These are phyloP conservation scores for Liriodendron chinense DNA, from an alignment of 164 flowering plant species.

Conservation along the genomic window DNA sequence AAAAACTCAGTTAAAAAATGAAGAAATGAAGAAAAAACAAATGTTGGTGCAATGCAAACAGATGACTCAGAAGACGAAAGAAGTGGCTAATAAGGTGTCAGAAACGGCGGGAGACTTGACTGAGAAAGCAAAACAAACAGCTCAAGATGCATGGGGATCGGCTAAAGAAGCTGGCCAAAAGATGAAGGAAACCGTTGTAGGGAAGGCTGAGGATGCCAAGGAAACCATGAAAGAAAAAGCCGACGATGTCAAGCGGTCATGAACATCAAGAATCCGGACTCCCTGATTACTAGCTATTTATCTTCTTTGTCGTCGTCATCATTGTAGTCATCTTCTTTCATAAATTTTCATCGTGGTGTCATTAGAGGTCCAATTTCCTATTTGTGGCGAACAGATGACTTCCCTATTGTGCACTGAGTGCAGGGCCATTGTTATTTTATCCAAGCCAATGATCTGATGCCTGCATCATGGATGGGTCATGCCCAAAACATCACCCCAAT, in stretches of 20 bases:
- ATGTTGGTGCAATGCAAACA: neutral
- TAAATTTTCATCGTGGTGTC: no score
- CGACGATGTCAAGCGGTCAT: constrained; percentile 23
- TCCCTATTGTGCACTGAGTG: no score
- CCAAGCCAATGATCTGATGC: no score
- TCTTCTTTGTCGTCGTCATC: neutral
- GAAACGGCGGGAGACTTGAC: constrained; percentile 24
- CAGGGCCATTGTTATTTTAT: no score
- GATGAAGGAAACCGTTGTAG: constrained; percentile 52
- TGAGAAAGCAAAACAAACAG: constrained; percentile 48
- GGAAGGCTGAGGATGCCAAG: constrained; percentile 17
- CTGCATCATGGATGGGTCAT: no score
- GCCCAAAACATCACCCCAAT: no score
- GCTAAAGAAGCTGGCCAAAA: constrained; percentile 51
- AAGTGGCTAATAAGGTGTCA: constrained; percentile 11
- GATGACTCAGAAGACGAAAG: neutral
- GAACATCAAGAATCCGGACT: constrained; percentile 8
- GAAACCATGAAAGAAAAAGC: constrained; percentile 22
- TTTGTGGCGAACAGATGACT: no score
- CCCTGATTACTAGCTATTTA: neutral
- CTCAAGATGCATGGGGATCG: constrained; percentile 47
- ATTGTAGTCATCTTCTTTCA: neutral
- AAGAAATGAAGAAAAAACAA: neutral
- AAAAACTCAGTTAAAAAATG: neutral
- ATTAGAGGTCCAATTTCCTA: no score